Conservation (phyloP, 371 early-diverging fungal genomes). For the Basidiobolus meristosporus region DNA sequence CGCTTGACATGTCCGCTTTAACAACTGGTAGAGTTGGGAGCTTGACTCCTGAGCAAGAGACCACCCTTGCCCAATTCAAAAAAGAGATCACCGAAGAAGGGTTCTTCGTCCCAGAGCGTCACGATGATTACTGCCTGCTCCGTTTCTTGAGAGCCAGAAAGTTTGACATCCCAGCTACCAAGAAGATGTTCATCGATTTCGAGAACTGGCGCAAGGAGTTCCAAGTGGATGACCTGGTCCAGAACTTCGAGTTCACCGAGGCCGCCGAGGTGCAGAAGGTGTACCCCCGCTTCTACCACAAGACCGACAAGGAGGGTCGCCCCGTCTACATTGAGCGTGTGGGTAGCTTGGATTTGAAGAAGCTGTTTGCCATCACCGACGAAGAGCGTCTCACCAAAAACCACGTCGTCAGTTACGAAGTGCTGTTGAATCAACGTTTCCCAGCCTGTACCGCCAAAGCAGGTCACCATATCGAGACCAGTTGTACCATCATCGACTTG, state of each 20-base stretch:
- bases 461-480: constrained; percentile 34
- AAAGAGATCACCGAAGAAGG: constrained; percentile 11
- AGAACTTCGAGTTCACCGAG: constrained; percentile 21
- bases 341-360: constrained; percentile 28
- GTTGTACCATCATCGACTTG: constrained; percentile 50
- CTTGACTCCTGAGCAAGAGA: constrained; percentile 28
- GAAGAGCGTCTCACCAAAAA: constrained; percentile 36
- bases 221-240: constrained; percentile 15
- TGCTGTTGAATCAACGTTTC: constrained; percentile 26
- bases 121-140: constrained; percentile 38
- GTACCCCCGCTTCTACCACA: constrained; percentile 60
- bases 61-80: constrained; percentile 28
- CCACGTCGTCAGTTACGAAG: constrained; percentile 46
- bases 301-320: constrained; percentile 43
- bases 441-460: constrained; percentile 30
- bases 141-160: constrained; percentile 54
- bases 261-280: constrained; percentile 16
- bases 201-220: constrained; percentile 37
- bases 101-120: constrained; percentile 22
- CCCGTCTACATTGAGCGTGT: constrained; percentile 51
- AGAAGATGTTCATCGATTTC: constrained; percentile 43
- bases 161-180: constrained; percentile 28
- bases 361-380: constrained; percentile 31
- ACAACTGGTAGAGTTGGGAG: constrained; percentile 27
- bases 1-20: too few species aligned